These are phyloP conservation scores for Perkinsus chesapeaki DNA, from an alignment of 169 alveolate genomes.

Conservation along the genomic window DNA sequence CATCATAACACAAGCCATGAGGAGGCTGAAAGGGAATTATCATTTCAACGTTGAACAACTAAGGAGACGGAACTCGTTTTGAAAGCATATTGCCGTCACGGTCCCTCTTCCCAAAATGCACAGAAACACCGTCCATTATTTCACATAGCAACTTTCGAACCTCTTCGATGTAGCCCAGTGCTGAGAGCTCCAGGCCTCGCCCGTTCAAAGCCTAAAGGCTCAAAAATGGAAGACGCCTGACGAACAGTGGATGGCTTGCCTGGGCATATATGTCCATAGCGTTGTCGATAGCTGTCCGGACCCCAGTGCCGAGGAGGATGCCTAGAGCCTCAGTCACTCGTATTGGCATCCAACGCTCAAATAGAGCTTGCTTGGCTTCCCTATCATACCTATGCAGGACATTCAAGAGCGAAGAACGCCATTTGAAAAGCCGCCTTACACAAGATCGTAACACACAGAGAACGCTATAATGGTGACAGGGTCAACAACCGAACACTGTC, in stretches of 20 bases:
- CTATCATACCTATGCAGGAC: neutral
- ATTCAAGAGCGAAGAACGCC: neutral
- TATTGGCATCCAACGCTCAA: neutral
- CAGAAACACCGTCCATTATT: neutral
- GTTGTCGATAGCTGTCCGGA: neutral
- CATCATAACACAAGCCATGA: neutral
- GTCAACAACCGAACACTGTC: neutral
- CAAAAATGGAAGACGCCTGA: neutral
- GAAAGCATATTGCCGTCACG: neutral
- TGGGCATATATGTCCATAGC: neutral
- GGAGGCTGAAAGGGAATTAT: neutral
- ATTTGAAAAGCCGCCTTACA: neutral
- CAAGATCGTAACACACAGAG: neutral
- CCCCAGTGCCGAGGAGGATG: neutral
- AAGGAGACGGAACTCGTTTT: neutral
- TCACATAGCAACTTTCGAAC: neutral
- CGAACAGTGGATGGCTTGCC: neutral
- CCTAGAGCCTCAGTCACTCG: neutral
- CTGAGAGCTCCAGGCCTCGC: neutral
- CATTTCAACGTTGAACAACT: neutral
- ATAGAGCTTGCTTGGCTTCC: neutral
- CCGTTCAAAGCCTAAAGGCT: neutral
- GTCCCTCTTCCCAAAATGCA: neutral
- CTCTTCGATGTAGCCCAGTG: neutral
- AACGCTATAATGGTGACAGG: neutral